A percentile compares a stretch with the other conserved stretches of the same genome.
These are phyloP conservation scores for Inonotus hispidus DNA, from an alignment of 1,284 basidiomycete species.

Conservation along the genomic window DNA sequence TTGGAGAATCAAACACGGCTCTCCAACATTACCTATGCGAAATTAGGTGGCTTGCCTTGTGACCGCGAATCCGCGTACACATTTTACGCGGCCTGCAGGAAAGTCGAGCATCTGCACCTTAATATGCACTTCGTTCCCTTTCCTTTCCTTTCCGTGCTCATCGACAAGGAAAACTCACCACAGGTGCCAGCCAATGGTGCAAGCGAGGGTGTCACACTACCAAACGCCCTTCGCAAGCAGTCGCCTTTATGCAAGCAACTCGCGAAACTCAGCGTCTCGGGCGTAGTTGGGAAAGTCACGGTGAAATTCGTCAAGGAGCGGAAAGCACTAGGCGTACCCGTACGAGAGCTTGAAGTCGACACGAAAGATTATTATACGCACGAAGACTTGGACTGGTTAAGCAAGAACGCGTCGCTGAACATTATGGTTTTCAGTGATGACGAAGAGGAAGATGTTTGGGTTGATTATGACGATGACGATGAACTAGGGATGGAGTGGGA, in stretches of 20 bases:
- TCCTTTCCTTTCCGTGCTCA: slow-evolving; percentile 5
- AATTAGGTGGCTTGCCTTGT: slow-evolving; percentile 5
- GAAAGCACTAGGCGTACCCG: background rate
- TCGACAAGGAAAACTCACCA: background rate
- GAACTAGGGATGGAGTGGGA: background rate
- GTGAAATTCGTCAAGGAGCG: slow-evolving; percentile 10
- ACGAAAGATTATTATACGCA: background rate
- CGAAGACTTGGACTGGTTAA: slow-evolving; percentile 2
- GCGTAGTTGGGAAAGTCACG: slow-evolving; percentile 5
- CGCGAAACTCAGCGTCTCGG: slow-evolving; percentile 7
- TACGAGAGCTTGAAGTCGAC: slow-evolving; percentile 10
- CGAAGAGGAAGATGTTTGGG: slow-evolving; percentile 8
- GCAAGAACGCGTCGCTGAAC: background rate
- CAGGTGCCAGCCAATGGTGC: background rate
- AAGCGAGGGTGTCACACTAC: background rate
- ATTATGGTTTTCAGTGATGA: slow-evolving; percentile 14
- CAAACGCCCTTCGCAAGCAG: background rate
- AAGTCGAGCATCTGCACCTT: slow-evolving; percentile 4
- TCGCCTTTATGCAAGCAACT: slow-evolving; percentile 10
- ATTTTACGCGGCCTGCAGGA: slow-evolving; percentile 7
- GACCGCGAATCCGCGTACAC: background rate
- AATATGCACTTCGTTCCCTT: slow-evolving; percentile 10
- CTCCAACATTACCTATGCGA: background rate
- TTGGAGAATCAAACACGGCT: background rate
- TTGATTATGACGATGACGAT: slow-evolving; percentile 4